phyloP scores from a whole-genome alignment of 345 rosid genomes.

The Odontarrhena argentea region DNA sequence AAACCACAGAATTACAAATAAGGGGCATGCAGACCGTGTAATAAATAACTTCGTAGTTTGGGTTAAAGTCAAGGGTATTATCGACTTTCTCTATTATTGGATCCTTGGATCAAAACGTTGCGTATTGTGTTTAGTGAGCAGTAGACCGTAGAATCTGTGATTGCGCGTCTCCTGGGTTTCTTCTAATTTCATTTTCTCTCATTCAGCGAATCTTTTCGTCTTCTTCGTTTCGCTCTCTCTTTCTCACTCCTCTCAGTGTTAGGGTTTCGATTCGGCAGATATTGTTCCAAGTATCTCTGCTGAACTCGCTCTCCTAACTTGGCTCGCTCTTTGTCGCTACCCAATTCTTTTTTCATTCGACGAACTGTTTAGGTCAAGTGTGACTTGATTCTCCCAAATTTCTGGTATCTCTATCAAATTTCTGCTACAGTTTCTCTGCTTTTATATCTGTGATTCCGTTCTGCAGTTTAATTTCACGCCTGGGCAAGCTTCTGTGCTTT shows the following conservation, averaged over 20 bases:
- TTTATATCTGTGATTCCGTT: not conserved
- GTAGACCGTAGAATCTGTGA: slow-evolving; percentile 27
- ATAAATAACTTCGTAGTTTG: not conserved
- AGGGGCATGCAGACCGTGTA: too few relatives aligned
- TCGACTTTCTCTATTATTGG: slow-evolving; percentile 19
- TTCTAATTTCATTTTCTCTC: not conserved
- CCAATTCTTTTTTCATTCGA: slow-evolving; percentile 29
- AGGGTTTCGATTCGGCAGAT: slow-evolving; percentile 50
- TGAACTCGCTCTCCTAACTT: slow-evolving; percentile 27
- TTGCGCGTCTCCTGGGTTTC: slow-evolving; percentile 33
- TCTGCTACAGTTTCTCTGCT: slow-evolving; percentile 2
- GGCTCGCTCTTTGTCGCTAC: slow-evolving; percentile 11
- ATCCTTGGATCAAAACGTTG: slow-evolving; percentile 36
- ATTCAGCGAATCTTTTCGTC: slow-evolving; percentile 27
- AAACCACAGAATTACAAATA: not conserved
- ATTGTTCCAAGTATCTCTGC: not conserved
- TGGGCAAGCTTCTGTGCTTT: not conserved
- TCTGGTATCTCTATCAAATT: slow-evolving; percentile 38
- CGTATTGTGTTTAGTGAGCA: slow-evolving; percentile 11
- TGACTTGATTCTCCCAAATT: slow-evolving; percentile 48
- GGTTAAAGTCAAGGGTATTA: slow-evolving; percentile 15
- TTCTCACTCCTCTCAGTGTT: slow-evolving; percentile 45
- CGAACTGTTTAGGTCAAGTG: slow-evolving; percentile 42
- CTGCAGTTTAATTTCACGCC: not conserved
- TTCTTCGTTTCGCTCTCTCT: slow-evolving; percentile 2